Percentiles rank a stretch among this genome's conserved stretches.
phyloP scores from a whole-genome alignment of 2,329 filamentous ascomycete species.

The Xylariaceae sp. region DNA sequence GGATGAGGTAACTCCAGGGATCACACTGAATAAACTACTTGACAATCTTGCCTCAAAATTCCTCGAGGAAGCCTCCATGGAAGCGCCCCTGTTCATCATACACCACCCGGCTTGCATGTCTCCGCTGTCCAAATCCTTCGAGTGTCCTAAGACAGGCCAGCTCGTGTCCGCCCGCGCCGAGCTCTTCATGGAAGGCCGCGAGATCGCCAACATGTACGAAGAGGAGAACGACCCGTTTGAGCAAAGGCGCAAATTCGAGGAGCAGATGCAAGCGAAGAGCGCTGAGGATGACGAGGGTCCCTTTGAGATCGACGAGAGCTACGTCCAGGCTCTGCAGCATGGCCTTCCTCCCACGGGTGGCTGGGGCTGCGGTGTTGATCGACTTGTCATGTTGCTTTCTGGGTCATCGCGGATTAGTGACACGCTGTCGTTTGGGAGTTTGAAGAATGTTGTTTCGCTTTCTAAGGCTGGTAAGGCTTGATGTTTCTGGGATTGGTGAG shows the following conservation, averaged over 20 bases:
- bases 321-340: slow-evolving; percentile 78
- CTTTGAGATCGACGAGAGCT: slow-evolving; percentile 68
- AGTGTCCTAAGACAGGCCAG: slow-evolving; percentile 65
- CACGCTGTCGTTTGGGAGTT: slow-evolving; percentile 80
- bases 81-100: slow-evolving; percentile 75
- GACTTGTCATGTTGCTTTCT: slow-evolving; percentile 86
- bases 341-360: slow-evolving; percentile 93
- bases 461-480: slow-evolving; percentile 33
- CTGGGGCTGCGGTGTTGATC: slow-evolving; percentile 91
- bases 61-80: slow-evolving; percentile 70
- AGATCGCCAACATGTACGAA: slow-evolving; percentile 95
- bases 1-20: slow-evolving; percentile 55
- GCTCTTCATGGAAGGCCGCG: slow-evolving; percentile 73
- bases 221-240: slow-evolving; percentile 92
- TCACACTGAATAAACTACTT: slow-evolving; percentile 64
- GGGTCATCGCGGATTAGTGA: slow-evolving; percentile 77
- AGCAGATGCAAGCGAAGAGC: slow-evolving; percentile 40
- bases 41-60: slow-evolving; percentile 74
- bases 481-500: too few species aligned
- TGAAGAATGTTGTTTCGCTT: slow-evolving; percentile 63
- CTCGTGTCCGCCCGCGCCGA: slow-evolving; percentile 77
- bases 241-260: slow-evolving; percentile 77
- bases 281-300: slow-evolving; percentile 44
- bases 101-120: slow-evolving; percentile 89
- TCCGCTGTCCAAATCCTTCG: slow-evolving; percentile 83